A percentile compares a stretch with the other conserved stretches of the same genome.
phyloP scores from a whole-genome alignment of 2,329 filamentous ascomycete genomes.

The Tothia fuscella region DNA sequence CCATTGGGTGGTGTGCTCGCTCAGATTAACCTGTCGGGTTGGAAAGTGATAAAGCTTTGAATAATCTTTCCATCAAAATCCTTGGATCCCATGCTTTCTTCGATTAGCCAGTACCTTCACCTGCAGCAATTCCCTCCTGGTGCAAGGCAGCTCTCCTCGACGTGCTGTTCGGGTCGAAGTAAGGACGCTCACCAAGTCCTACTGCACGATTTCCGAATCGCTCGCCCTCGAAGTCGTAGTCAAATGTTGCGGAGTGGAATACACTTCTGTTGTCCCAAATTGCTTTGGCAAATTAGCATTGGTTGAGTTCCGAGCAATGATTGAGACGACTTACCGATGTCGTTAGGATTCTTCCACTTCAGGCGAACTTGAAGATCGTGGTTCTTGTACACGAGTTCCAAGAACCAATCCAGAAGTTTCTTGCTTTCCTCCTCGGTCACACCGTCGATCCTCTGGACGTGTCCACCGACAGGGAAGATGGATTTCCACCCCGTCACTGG shows the following conservation, averaged over 20 bases:
- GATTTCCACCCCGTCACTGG: conserved; percentile 53
- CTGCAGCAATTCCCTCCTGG: too few species aligned
- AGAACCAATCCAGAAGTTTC: conserved; percentile 31
- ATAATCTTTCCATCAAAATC: too few species aligned
- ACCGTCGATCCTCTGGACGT: conserved; percentile 31
- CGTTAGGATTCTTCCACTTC: conserved; percentile 37
- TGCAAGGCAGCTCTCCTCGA: conserved; percentile 32
- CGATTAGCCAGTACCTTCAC: too few species aligned
- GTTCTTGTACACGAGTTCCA: conserved; percentile 32
- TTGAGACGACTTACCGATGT: conserved; percentile 25
- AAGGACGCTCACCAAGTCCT: conserved; percentile 43
- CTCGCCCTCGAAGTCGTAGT: conserved; percentile 44
- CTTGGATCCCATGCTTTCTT: too few species aligned
- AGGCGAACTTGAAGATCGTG: conserved; percentile 41
- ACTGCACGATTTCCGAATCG: conserved; percentile 42
- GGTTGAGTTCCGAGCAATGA: not conserved
- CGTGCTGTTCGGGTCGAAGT: conserved; percentile 38
- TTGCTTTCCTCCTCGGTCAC: conserved; percentile 32
- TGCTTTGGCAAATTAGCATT: conserved; percentile 20
- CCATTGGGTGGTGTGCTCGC: conserved; percentile 57
- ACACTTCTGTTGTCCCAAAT: conserved; percentile 56
- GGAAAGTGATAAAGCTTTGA: conserved; percentile 48
- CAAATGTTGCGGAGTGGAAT: conserved; percentile 51
- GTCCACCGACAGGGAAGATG: conserved; percentile 35
- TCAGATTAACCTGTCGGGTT: conserved; percentile 44